phyloP scores from a whole-genome alignment of 148 eudicot genomes.

The Polygonum aviculare region DNA sequence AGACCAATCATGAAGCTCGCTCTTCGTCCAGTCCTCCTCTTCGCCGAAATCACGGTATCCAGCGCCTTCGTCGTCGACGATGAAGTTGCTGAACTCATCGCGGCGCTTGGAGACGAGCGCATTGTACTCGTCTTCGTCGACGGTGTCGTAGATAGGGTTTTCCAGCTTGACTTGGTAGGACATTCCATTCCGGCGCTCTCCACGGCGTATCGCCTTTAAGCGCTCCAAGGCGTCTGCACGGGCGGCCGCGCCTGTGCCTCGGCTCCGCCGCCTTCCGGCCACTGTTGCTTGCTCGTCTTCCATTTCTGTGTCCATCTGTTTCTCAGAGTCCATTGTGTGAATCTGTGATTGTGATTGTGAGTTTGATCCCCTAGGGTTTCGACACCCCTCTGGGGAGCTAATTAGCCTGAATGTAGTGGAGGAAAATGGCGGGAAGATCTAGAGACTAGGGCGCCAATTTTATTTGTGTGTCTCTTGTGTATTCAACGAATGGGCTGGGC shows the following conservation, averaged over 20 bases:
- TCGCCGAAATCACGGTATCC: conserved; percentile 70
- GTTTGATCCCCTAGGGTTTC: neutral
- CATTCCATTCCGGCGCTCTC: conserved; percentile 31
- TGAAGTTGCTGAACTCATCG: conserved; percentile 48
- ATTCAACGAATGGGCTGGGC: no score
- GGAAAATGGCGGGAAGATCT: conserved; percentile 1
- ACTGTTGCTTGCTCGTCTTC: conserved; percentile 35
- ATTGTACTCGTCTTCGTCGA: conserved; percentile 82
- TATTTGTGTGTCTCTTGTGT: neutral
- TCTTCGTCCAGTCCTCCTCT: conserved; percentile 83
- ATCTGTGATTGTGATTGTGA: neutral
- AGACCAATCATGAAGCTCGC: conserved; percentile 28
- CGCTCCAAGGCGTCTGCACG: conserved; percentile 65
- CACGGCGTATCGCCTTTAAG: conserved; percentile 45
- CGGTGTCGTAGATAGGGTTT: conserved; percentile 76
- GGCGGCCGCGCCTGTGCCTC: conserved; percentile 27
- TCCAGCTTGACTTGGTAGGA: conserved; percentile 52
- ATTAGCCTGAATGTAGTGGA: neutral
- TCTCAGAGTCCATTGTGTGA: neutral
- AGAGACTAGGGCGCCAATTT: neutral
- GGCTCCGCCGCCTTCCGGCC: conserved; percentile 43
- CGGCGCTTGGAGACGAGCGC: conserved; percentile 71
- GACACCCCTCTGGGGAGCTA: neutral
- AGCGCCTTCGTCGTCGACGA: conserved; percentile 43
- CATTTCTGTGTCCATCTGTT: conserved; percentile 16